phyloP scores from a whole-genome alignment of 2,329 filamentous ascomycete genomes.

The Remersonia thermophila region DNA sequence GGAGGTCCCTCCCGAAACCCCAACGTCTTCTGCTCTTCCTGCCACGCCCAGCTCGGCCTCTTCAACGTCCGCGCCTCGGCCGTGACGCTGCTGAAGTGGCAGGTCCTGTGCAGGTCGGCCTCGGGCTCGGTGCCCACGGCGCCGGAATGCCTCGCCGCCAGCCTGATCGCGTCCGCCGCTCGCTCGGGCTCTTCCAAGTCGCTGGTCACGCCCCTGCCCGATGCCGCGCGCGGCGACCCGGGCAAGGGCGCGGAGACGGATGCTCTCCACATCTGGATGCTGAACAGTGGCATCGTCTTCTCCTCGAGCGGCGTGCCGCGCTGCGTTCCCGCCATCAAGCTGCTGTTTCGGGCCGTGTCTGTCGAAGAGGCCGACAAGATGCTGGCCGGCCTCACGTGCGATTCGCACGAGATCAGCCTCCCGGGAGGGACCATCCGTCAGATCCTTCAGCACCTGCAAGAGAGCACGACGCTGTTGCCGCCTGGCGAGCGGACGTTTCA shows the following conservation, averaged over 20 bases:
- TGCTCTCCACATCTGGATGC: conserved; percentile 40
- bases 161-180: conserved; percentile 39
- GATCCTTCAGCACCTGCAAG: conserved; percentile 31
- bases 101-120: conserved; percentile 30
- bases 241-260: conserved; percentile 1
- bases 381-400: conserved; percentile 38
- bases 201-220: conserved; percentile 32
- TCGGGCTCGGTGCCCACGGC: conserved; percentile 25
- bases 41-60: conserved; percentile 34
- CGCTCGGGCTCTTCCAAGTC: conserved; percentile 48
- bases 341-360: conserved; percentile 36
- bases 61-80: conserved; percentile 33
- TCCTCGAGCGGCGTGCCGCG: conserved; percentile 26
- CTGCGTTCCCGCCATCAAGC: conserved; percentile 33
- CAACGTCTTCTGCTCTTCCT: conserved; percentile 33
- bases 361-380: conserved; percentile 34
- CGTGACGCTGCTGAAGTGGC: conserved; percentile 46
- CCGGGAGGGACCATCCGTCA: conserved; percentile 36
- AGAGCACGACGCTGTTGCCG: conserved; percentile 42
- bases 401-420: conserved; percentile 47
- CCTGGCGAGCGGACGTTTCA: conserved; percentile 43
- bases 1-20: conserved; percentile 19
- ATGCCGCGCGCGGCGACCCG: conserved; percentile 1
- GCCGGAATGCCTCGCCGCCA: conserved; percentile 40
- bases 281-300: conserved; percentile 43